Base-by-base conservation (phyloP, 371 early-diverging fungal genomes). In the Nematocida ausubeli region DNA sequence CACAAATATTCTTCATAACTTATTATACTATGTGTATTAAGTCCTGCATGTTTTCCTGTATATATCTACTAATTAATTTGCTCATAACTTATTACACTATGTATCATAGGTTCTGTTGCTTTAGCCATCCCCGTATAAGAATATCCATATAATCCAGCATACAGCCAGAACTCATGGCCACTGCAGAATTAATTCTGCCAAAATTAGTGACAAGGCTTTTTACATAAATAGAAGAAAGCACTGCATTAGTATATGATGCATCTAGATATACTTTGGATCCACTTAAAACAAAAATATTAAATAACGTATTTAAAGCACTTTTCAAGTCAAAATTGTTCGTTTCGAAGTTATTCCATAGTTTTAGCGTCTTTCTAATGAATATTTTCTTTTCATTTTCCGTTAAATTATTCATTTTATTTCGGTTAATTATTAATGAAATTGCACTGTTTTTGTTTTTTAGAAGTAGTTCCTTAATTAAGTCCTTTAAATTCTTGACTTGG, bases 261-360 rank as follows among this genome's bases (percentile, higher is more conserved):
- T 75, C 78, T 6, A 75, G 49, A 22, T 67, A 66, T n/a, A 75
- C 67, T 9, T 66, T 64, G 67, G 66, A 67, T 50, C 35, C 30
- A 22, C 42, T 34, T 2, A 66, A 30, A 19, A 32, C 4, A 40
- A 67, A 75, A 2, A 32, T 39, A 7, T 32, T 34, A 32, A 40
- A 1, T 3, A 30, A 12, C n/a, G 1, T 39, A 3, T 32, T 14
- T 5, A 39, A 28, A 28, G 3, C 16, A 2, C 60, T 39, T 14
- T 7, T 16, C 9, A n/a, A n/a, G n/a, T n/a, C n/a, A n/a, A n/a
- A n/a, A n/a, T 16, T 28, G 6, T 39, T 39, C 37, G 24, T 30
- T 6, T 35, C 32, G 12, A 24, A 1, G 6, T 19, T 71, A 16
- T 7, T 7, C 73, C 73, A 73, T 7, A 19, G n/a, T 7, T 6